Evolutionary conservation across 768 basidiomycete genomes (phyloP).

Genomic region (Krasilnikovozyma curviuscula): DNA sequence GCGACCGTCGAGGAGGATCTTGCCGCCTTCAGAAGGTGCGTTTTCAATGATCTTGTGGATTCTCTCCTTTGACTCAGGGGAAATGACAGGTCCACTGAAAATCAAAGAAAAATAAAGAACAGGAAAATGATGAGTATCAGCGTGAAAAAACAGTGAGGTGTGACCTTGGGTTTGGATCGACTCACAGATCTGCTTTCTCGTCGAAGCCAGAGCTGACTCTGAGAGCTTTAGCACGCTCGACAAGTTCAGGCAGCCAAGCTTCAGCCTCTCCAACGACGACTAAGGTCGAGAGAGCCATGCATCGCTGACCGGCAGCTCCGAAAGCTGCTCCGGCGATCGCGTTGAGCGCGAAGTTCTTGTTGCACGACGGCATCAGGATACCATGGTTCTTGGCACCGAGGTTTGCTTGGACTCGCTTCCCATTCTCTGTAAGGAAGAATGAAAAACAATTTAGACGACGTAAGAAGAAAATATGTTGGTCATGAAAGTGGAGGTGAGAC

Average conservation of each 20-base stretch:
- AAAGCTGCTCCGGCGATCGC: slow-evolving; percentile 86
- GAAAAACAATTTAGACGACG: no score
- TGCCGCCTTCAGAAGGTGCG: slow-evolving; percentile 49
- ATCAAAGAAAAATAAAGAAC: slow-evolving; percentile 24
- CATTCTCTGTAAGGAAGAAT: slow-evolving; percentile 12
- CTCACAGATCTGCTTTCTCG: slow-evolving; percentile 56
- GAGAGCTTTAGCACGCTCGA: slow-evolving; percentile 58
- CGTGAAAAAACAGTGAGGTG: background rate
- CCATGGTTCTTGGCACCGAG: slow-evolving; percentile 71
- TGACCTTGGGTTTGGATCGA: slow-evolving; percentile 19
- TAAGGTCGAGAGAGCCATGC: slow-evolving; percentile 52
- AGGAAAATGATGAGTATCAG: background rate
- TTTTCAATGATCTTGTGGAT: slow-evolving; percentile 50
- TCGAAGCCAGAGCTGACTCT: slow-evolving; percentile 85
- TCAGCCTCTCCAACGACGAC: slow-evolving; percentile 46
- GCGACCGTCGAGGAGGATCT: slow-evolving; percentile 71
- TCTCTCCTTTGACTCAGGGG: slow-evolving; percentile 59
- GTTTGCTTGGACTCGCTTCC: slow-evolving; percentile 35
- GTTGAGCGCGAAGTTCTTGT: slow-evolving; percentile 77
- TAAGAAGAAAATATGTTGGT: no score
- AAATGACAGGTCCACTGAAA: slow-evolving; percentile 32
- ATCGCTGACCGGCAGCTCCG: slow-evolving; percentile 90
- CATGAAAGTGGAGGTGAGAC: no score
- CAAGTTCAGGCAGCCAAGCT: slow-evolving; percentile 70
- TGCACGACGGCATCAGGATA: slow-evolving; percentile 35